phyloP scores from a whole-genome alignment of 2,329 filamentous ascomycete species.

The Ceratocystis colombiana region DNA sequence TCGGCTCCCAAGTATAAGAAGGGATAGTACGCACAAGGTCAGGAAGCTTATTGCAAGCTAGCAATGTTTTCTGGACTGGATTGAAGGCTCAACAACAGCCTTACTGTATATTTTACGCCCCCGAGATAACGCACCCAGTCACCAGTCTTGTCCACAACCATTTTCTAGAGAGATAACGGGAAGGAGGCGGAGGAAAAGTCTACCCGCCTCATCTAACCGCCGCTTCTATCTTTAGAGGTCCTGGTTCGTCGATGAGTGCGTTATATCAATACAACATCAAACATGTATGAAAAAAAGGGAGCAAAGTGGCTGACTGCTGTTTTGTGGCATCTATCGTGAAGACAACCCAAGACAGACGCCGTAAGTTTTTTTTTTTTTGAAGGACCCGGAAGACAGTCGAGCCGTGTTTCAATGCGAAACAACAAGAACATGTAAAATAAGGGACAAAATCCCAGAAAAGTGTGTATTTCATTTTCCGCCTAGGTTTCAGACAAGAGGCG shows the following conservation, averaged over 20 bases:
- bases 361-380: neutral
- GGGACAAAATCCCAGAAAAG: neutral
- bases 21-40: no score
- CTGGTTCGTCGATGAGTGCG: neutral
- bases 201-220: neutral
- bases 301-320: neutral
- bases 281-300: neutral
- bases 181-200: neutral
- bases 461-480: neutral
- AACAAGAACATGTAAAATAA: neutral
- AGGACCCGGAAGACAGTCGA: neutral
- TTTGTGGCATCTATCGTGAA: neutral
- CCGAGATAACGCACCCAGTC: no score
- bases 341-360: neutral
- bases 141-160: neutral
- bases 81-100: no score
- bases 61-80: no score
- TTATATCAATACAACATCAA: neutral
- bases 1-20: no score
- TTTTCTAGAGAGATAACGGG: no score
- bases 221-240: neutral
- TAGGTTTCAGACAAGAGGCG: neutral
- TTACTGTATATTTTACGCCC: no score
- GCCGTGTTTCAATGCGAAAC: slow-evolving; percentile 11
- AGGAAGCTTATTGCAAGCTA: no score